Conservation (phyloP, 495 filamentous ascomycete species). For the Penicillium pancosmium region DNA sequence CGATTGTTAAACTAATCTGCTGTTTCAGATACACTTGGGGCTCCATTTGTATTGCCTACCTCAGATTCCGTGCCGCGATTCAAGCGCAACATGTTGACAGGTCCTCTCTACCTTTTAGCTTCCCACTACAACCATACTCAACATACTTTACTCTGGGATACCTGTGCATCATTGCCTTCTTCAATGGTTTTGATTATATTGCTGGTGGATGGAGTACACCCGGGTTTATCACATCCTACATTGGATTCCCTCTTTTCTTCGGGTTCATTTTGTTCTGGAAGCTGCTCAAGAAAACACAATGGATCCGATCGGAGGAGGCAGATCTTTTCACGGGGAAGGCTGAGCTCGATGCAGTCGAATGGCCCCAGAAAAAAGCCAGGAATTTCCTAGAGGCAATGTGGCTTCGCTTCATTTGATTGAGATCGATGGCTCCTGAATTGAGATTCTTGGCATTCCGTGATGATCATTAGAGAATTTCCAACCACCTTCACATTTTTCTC, state of each 20-base stretch:
- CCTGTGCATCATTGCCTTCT: background rate
- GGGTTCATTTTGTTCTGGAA: background rate
- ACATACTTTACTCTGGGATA: background rate
- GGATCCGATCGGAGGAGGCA: background rate
- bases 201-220: slow-evolving; percentile 1
- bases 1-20: background rate
- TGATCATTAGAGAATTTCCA: background rate
- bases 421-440: background rate
- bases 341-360: background rate
- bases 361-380: background rate
- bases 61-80: background rate
- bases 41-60: slow-evolving; percentile 1
- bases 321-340: background rate
- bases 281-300: background rate
- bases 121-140: background rate
- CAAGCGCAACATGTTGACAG: background rate
- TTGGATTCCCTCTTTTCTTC: background rate
- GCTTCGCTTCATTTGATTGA: background rate
- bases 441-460: background rate
- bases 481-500: background rate
- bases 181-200: background rate
- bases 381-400: background rate
- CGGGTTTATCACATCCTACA: background rate
- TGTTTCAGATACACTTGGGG: background rate
- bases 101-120: background rate